These are phyloP conservation scores for Lizonia empirigonia DNA, from an alignment of 2,329 filamentous ascomycete genomes.

Conservation along the genomic window DNA sequence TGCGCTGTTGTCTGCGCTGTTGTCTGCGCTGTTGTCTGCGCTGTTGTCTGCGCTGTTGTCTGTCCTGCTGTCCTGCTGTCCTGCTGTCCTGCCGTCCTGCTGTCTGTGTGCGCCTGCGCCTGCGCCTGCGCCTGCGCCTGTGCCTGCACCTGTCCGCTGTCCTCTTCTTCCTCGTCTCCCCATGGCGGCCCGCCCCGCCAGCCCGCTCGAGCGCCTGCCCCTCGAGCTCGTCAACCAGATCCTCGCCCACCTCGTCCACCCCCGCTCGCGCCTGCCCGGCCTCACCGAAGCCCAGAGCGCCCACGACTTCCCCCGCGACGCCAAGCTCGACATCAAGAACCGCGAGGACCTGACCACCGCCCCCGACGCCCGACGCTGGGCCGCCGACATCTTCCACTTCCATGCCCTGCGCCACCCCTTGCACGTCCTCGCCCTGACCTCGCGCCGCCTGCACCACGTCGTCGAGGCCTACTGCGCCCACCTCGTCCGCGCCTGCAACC, in stretches of 20 bases:
- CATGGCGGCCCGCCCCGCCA: not conserved
- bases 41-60: not conserved
- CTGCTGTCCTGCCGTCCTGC: too few species aligned
- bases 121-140: too few species aligned
- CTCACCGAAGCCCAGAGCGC: slow-evolving; percentile 37
- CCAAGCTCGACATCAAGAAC: slow-evolving; percentile 27
- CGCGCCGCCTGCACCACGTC: slow-evolving; percentile 23
- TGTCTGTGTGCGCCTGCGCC: too few species aligned
- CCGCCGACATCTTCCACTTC: slow-evolving; percentile 36
- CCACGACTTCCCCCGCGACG: slow-evolving; percentile 23
- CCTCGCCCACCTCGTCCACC: slow-evolving; percentile 36
- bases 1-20: not conserved
- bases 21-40: not conserved
- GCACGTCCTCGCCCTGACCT: slow-evolving; percentile 35
- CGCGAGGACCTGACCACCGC: slow-evolving; percentile 28
- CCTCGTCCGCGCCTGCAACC: slow-evolving; percentile 34
- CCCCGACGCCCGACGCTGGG: slow-evolving; percentile 35
- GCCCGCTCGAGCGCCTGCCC: slow-evolving; percentile 33
- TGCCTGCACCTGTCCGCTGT: not conserved
- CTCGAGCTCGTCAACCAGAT: slow-evolving; percentile 38
- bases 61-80: too few species aligned
- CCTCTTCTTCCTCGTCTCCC: not conserved
- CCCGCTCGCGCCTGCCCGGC: slow-evolving; percentile 37
- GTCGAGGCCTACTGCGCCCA: slow-evolving; percentile 38
- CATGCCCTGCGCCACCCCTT: slow-evolving; percentile 34